A percentile compares a stretch with the other conserved stretches of the same genome.
These are phyloP conservation scores for Phtheirospermum japonicum DNA, from an alignment of 257 asterid species.

Conservation along the genomic window DNA sequence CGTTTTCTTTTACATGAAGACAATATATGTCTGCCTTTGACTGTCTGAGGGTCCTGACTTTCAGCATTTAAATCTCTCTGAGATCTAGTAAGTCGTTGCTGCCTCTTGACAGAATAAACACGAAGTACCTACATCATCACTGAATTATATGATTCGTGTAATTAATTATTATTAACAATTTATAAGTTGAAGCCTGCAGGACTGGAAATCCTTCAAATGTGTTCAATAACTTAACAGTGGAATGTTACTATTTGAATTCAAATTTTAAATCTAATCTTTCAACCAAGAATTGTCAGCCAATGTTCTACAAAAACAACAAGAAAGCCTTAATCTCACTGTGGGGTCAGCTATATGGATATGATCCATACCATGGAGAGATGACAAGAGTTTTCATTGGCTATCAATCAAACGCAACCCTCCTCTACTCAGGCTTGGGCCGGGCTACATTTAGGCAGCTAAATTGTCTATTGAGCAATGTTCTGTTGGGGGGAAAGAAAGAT, in stretches of 20 bases:
- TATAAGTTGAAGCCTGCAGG: conserved; percentile 19
- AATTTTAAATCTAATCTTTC: neutral
- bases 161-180: conserved; percentile 10
- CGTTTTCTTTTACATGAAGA: conserved; percentile 58
- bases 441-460: too few relatives aligned
- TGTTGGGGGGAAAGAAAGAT: neutral
- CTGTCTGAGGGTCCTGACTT: conserved; percentile 34
- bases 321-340: neutral
- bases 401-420: neutral
- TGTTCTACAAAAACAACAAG: neutral
- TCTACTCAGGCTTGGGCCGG: too few relatives aligned
- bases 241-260: conserved; percentile 8
- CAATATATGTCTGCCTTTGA: conserved; percentile 27
- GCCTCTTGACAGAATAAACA: conserved; percentile 64
- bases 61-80: conserved; percentile 43
- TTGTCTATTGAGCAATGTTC: conserved; percentile 10
- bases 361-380: neutral
- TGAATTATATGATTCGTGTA: conserved; percentile 21
- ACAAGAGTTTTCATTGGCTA: neutral
- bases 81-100: conserved; percentile 41
- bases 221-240: conserved; percentile 10
- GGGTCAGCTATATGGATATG: neutral
- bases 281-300: neutral
- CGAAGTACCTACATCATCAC: conserved; percentile 72
- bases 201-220: conserved; percentile 15